Base-by-base conservation (phyloP, 2,329 filamentous ascomycete genomes). In the Microcyclospora pomicola region DNA sequence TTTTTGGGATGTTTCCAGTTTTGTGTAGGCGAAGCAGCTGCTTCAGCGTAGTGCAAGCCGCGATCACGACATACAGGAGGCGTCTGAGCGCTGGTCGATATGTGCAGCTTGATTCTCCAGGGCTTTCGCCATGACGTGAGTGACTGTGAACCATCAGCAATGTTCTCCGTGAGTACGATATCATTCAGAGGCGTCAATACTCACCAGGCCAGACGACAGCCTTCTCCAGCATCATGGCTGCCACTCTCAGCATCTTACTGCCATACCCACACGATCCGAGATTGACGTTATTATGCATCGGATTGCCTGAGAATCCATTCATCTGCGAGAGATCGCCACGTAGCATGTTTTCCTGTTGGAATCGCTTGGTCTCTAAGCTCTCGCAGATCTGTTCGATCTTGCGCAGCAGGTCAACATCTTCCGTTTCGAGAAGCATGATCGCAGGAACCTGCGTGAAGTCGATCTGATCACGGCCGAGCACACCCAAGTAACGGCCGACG, bases 161-260 rank as follows among this genome's bases (percentile, higher is more conserved):
- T 31, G 9, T 31, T 30, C 9, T 9, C n/a, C n/a, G 28, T 30
- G 9, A 31, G 30, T n/a, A 4, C 30, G 4, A 31, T n/a, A 9
- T 31, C 4, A 31, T 31, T n/a, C 30, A 6, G 9, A 9, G 30
- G 12, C 14, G 12, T n/a, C 30, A 35, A 28, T 30, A 65, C 77
- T 69, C 65, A 87, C 82, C 80, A 59, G 87, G 87, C 88, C 91
- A 98, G 19, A 94, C 84, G 47, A 83, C 81, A 45, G 84, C 82
- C 62, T 85, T 85, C 49, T 87, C 82, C 45, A 96, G 71, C 71
- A 92, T 82, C 61, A 84, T 81, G 34, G 86, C 83, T 45, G 83
- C 91, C 38, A 91, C 73, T 52, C 82, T 74, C 51, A 95, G 64
- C 34, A 95, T 77, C 64, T 87, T 91, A 44, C 81, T 80, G 16